Evolutionary conservation across 768 basidiomycete species (phyloP).

Genomic region (Phylloporus sp.): DNA sequence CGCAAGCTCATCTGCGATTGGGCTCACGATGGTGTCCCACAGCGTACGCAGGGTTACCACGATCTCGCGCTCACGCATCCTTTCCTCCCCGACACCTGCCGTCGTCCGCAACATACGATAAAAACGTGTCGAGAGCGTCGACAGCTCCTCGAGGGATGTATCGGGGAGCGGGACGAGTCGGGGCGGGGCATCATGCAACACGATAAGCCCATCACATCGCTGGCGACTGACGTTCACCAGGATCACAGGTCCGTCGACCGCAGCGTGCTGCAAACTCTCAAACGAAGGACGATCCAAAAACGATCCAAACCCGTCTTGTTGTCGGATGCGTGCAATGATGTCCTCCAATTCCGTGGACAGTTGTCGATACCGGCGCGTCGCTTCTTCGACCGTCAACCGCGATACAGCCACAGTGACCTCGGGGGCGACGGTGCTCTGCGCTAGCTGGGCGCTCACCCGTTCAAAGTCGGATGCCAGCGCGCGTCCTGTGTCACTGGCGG

Average conservation of each 20-base stretch:
- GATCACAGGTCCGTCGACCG: constrained; percentile 32
- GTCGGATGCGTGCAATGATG: constrained; percentile 20
- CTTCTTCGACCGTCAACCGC: constrained; percentile 11
- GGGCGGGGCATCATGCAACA: constrained; percentile 19
- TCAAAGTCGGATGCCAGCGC: constrained; percentile 26
- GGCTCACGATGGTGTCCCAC: constrained; percentile 24
- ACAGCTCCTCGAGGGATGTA: constrained; percentile 10
- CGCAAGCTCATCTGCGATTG: constrained; percentile 14
- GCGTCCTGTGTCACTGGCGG: constrained; percentile 8
- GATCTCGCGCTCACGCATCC: constrained; percentile 15
- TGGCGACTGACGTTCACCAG: constrained; percentile 30
- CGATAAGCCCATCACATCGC: constrained; percentile 38
- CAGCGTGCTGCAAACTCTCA: constrained; percentile 15
- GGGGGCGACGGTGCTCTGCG: not conserved
- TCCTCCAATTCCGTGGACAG: constrained; percentile 17
- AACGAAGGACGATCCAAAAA: constrained; percentile 27
- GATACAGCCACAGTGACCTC: not conserved
- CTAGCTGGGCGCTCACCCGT: constrained; percentile 12
- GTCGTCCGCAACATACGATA: constrained; percentile 6
- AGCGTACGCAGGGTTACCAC: constrained; percentile 15
- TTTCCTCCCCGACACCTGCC: constrained; percentile 18
- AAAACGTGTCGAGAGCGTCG: constrained; percentile 5
- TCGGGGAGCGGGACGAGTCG: constrained; percentile 18
- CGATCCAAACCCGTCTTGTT: constrained; percentile 24
- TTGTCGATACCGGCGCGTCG: constrained; percentile 12